A percentile compares a stretch with the other conserved stretches of the same genome.
Conservation (phyloP, 352 stramenopile genomes). For the Phytophthora uliginosa region DNA sequence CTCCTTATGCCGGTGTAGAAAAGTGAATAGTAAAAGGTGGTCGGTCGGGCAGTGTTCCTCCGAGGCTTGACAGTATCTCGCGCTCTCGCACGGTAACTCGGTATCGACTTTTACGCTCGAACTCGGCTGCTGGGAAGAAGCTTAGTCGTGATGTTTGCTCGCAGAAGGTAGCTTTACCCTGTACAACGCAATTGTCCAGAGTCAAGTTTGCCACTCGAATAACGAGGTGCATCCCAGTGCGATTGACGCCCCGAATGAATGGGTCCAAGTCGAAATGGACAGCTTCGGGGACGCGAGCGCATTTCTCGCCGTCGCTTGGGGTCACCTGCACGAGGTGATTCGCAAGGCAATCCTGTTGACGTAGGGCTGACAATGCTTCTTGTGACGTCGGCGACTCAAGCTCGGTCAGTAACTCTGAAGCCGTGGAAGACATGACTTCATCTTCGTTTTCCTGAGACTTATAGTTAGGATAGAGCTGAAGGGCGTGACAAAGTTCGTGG, state of each 20-base stretch:
- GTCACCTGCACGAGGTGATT: conserved; percentile 25
- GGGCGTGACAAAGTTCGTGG: conserved; percentile 23
- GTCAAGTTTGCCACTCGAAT: conserved; percentile 39
- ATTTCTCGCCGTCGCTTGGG: conserved; percentile 27
- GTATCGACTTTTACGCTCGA: conserved; percentile 40
- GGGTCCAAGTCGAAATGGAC: conserved; percentile 36
- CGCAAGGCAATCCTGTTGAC: conserved; percentile 25
- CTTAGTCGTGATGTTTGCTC: conserved; percentile 16
- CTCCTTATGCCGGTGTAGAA: conserved; percentile 29
- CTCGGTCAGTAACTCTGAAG: conserved; percentile 17
- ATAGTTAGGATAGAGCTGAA: conserved; percentile 13
- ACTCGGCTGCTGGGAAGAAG: conserved; percentile 32
- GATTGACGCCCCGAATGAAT: conserved; percentile 32
- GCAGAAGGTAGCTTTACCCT: conserved; percentile 36
- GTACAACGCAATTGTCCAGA: conserved; percentile 26
- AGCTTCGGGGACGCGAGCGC: conserved; percentile 14
- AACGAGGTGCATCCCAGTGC: conserved; percentile 31
- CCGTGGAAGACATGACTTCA: neutral
- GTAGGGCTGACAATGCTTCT: conserved; percentile 17
- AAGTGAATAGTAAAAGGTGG: conserved; percentile 33
- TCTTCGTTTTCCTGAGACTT: conserved; percentile 6
- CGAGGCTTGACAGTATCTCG: conserved; percentile 40
- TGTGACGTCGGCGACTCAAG: conserved; percentile 26
- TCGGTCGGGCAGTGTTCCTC: conserved; percentile 30
- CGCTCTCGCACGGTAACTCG: conserved; percentile 32